Evolutionary conservation across 2,329 filamentous ascomycete species (phyloP).

Genomic region (Cytospora schulzeri): DNA sequence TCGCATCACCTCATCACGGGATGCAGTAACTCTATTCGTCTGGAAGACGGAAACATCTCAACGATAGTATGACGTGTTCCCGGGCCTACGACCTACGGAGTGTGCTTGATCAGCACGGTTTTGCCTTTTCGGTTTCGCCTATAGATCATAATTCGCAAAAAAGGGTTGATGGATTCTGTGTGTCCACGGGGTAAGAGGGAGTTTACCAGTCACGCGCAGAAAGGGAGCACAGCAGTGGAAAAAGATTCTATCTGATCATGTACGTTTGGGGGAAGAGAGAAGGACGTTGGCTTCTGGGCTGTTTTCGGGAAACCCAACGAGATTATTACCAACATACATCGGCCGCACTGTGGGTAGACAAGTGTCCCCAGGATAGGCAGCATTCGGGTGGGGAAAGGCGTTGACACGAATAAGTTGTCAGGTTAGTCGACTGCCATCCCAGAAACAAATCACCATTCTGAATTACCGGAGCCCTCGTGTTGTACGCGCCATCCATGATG

Average conservation of each 20-base stretch:
- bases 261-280: slow-evolving; percentile 17
- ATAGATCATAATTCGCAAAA: slow-evolving; percentile 31
- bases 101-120: slow-evolving; percentile 27
- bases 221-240: slow-evolving; percentile 6
- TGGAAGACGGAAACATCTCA: slow-evolving; percentile 12
- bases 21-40: slow-evolving; percentile 17
- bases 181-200: slow-evolving; percentile 14
- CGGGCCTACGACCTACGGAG: slow-evolving; percentile 15
- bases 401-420: slow-evolving; percentile 25
- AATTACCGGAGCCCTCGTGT: slow-evolving; percentile 8
- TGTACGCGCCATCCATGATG: slow-evolving; percentile 8
- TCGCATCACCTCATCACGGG: slow-evolving; percentile 14
- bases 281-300: slow-evolving; percentile 22
- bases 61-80: slow-evolving; percentile 22
- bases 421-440: slow-evolving; percentile 23
- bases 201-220: not conserved
- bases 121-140: slow-evolving; percentile 24
- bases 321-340: slow-evolving; percentile 23
- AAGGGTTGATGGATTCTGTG: slow-evolving; percentile 20
- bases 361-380: slow-evolving; percentile 26
- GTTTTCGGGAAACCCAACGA: slow-evolving; percentile 19
- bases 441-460: slow-evolving; percentile 18
- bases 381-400: slow-evolving; percentile 24
- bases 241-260: slow-evolving; percentile 23
- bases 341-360: slow-evolving; percentile 28